Percentiles rank a stretch among this genome's conserved stretches.
These are phyloP conservation scores for Penstemon eatonii DNA, from an alignment of 257 asterid species.

Conservation along the genomic window DNA sequence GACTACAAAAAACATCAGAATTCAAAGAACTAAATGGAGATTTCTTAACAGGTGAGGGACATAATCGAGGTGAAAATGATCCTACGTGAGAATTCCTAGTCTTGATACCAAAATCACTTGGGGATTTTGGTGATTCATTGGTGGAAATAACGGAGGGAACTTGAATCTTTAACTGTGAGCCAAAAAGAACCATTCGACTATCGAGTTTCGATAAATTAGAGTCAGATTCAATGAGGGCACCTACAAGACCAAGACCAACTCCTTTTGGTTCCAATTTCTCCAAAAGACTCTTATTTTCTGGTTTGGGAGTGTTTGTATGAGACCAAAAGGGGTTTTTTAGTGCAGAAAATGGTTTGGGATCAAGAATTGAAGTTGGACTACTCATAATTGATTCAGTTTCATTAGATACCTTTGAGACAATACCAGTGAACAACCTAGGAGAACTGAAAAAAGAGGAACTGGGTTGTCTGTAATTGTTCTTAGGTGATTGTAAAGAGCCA, in stretches of 20 bases:
- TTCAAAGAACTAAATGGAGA: conserved; percentile 49
- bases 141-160: conserved; percentile 51
- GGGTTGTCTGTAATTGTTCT: conserved; percentile 38
- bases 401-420: conserved; percentile 40
- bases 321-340: conserved; percentile 51
- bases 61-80: conserved; percentile 42
- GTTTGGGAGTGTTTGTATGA: conserved; percentile 42
- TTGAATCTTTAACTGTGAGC: conserved; percentile 76
- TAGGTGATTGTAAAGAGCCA: conserved; percentile 43
- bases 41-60: conserved; percentile 47
- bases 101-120: conserved; percentile 76
- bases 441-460: conserved; percentile 55
- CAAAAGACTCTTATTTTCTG: conserved; percentile 47
- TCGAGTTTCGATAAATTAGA: conserved; percentile 36
- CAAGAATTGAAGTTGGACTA: conserved; percentile 80
- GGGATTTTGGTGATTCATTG: conserved; percentile 59
- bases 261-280: conserved; percentile 48
- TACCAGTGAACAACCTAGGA: conserved; percentile 57
- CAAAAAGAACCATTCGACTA: conserved; percentile 60
- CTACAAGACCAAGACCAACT: conserved; percentile 65
- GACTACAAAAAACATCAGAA: conserved; percentile 40
- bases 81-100: conserved; percentile 56
- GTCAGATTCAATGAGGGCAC: conserved; percentile 48
- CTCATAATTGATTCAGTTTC: conserved; percentile 54
- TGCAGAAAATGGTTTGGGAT: conserved; percentile 44